phyloP scores from a whole-genome alignment of 108 stramenopile genomes.

The Cylindrotheca closterium region DNA sequence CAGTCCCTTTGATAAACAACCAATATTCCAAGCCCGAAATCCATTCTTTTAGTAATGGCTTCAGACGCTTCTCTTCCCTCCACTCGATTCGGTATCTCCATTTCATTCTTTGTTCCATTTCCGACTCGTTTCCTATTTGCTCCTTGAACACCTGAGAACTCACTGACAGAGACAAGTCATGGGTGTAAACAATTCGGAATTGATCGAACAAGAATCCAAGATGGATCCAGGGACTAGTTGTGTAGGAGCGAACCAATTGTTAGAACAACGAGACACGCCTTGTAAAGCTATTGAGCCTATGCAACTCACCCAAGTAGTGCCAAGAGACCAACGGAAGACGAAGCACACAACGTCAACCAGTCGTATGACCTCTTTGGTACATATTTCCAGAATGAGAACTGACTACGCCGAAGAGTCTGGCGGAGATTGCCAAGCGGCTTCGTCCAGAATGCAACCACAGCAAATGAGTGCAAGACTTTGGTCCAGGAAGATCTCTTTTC shows the following conservation, averaged over 20 bases:
- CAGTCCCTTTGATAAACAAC: conserved; percentile 32
- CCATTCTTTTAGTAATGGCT: conserved; percentile 20
- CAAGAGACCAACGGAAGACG: background rate
- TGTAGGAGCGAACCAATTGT: too few species aligned
- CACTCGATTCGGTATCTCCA: conserved; percentile 65
- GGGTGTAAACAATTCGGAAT: conserved; percentile 22
- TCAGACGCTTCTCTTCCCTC: conserved; percentile 57
- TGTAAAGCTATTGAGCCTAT: conserved; percentile 1
- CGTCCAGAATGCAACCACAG: background rate
- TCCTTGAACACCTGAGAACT: background rate
- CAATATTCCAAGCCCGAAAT: conserved; percentile 27
- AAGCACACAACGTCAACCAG: background rate
- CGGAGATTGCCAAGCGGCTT: background rate
- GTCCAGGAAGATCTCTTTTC: background rate
- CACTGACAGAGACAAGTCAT: conserved; percentile 19
- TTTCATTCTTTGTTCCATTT: conserved; percentile 15
- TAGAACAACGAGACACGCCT: too few species aligned
- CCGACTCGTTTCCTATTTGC: background rate
- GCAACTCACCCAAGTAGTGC: background rate
- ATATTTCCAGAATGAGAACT: background rate
- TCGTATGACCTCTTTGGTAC: background rate
- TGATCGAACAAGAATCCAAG: conserved; percentile 14
- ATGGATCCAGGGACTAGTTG: conserved; percentile 14
- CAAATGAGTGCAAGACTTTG: background rate
- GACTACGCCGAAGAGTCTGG: background rate